Evolutionary conservation across 306 rosid species (phyloP).

Genomic region (Phaseolus lunatus): DNA sequence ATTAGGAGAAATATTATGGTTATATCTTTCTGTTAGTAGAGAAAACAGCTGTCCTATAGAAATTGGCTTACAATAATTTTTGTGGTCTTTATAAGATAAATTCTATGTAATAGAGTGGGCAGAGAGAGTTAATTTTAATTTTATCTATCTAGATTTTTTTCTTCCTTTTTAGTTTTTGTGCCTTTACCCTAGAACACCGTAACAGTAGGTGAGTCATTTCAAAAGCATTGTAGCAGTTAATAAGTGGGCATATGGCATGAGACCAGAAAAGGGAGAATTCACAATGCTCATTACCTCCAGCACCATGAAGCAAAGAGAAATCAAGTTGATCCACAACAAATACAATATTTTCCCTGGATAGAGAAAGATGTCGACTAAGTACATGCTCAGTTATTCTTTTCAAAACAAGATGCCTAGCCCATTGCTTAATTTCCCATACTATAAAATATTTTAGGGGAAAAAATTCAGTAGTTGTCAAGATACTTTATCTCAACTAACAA

Average conservation of each 20-base stretch:
- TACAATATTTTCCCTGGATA: slow-evolving; percentile 66
- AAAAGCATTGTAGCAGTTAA: slow-evolving; percentile 29
- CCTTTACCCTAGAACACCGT: too few relatives aligned
- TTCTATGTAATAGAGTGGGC: too few relatives aligned
- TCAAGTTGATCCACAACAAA: slow-evolving; percentile 90
- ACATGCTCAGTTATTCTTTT: slow-evolving; percentile 75
- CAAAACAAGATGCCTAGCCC: slow-evolving; percentile 77
- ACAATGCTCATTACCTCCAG: slow-evolving; percentile 58
- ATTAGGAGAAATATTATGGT: too few relatives aligned
- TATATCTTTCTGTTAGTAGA: too few relatives aligned
- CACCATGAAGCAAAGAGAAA: slow-evolving; percentile 82
- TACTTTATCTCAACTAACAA: slow-evolving; percentile 27
- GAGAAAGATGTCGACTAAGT: slow-evolving; percentile 79
- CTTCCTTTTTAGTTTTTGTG: too few relatives aligned
- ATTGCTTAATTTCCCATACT: slow-evolving; percentile 89
- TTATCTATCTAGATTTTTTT: too few relatives aligned
- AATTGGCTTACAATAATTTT: too few relatives aligned
- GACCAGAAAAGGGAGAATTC: slow-evolving; percentile 13
- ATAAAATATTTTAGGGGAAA: slow-evolving; percentile 36
- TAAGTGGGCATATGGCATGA: slow-evolving; percentile 20
- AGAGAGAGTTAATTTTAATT: too few relatives aligned
- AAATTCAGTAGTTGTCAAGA: slow-evolving; percentile 40
- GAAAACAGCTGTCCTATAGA: too few relatives aligned
- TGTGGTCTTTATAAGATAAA: too few relatives aligned
- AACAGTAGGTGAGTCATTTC: slow-evolving; percentile 38